A percentile compares a stretch with the other conserved stretches of the same genome.
These are phyloP conservation scores for Cudoniella acicularis DNA, from an alignment of 495 filamentous ascomycete genomes.

Conservation along the genomic window DNA sequence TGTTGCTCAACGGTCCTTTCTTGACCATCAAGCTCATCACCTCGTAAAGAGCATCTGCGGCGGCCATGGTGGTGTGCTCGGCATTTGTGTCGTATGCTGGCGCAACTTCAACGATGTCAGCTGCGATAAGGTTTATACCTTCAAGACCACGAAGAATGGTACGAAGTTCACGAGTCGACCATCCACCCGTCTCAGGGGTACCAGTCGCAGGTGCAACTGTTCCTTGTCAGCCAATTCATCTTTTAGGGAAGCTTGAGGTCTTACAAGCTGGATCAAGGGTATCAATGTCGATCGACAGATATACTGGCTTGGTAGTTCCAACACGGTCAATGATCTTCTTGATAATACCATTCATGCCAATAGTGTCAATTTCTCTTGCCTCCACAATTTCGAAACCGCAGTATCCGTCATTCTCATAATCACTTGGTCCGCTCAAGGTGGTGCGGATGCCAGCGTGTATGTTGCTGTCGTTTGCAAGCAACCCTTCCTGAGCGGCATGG, in stretches of 20 bases:
- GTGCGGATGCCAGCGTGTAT: constrained; percentile 80
- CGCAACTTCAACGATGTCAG: constrained; percentile 67
- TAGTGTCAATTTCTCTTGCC: constrained; percentile 71
- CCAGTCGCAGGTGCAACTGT: constrained; percentile 70
- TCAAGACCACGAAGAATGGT: constrained; percentile 71
- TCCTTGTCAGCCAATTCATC: constrained; percentile 1
- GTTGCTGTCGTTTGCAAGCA: constrained; percentile 71
- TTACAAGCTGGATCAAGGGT: constrained; percentile 73
- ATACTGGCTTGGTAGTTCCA: constrained; percentile 62
- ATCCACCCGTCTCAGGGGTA: constrained; percentile 75
- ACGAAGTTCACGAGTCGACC: constrained; percentile 69
- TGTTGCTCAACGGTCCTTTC: constrained; percentile 46
- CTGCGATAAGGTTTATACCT: constrained; percentile 66
- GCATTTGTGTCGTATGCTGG: constrained; percentile 67
- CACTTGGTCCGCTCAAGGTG: constrained; percentile 64
- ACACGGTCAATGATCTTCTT: constrained; percentile 67
- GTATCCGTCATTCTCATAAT: constrained; percentile 77
- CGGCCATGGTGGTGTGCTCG: constrained; percentile 64
- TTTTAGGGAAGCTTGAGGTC: constrained; percentile 16
- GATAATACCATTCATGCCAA: constrained; percentile 68
- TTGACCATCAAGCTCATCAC: constrained; percentile 65
- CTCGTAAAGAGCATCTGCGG: constrained; percentile 63
- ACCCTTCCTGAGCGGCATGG: constrained; percentile 67
- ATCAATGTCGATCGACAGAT: constrained; percentile 76
- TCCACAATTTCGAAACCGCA: constrained; percentile 76